These are phyloP conservation scores for Rhizopogon rudus DNA, from an alignment of 768 basidiomycete genomes.

Conservation along the genomic window DNA sequence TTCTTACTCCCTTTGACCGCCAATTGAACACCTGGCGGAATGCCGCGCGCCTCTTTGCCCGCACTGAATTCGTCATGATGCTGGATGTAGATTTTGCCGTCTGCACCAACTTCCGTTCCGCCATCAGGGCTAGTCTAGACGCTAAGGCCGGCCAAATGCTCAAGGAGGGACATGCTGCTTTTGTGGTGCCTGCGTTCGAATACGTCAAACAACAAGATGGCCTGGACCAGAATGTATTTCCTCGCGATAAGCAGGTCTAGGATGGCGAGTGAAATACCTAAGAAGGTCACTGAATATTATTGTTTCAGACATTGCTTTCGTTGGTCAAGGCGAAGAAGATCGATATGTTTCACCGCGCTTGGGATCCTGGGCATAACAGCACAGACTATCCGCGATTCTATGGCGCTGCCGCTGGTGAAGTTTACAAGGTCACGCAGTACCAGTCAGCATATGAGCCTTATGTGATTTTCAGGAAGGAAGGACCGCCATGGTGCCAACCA, in stretches of 20 bases:
- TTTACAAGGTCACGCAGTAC: slow-evolving; percentile 74
- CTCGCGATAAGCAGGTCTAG: slow-evolving; percentile 61
- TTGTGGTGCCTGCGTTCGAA: slow-evolving; percentile 87
- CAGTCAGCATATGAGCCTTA: slow-evolving; percentile 89
- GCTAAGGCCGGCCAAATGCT: slow-evolving; percentile 36
- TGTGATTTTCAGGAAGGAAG: slow-evolving; percentile 73
- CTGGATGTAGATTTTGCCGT: slow-evolving; percentile 86
- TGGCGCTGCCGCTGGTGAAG: slow-evolving; percentile 51
- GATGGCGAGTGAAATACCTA: not conserved
- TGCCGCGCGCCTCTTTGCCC: slow-evolving; percentile 75
- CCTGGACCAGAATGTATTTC: slow-evolving; percentile 52
- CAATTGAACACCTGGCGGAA: slow-evolving; percentile 93
- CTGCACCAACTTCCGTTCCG: slow-evolving; percentile 73
- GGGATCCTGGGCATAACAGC: slow-evolving; percentile 76
- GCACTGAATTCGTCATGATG: slow-evolving; percentile 86
- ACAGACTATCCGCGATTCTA: slow-evolving; percentile 75
- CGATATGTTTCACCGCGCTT: slow-evolving; percentile 73
- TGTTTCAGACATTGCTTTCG: slow-evolving; percentile 45
- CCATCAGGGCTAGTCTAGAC: slow-evolving; percentile 40
- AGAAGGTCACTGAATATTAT: not conserved
- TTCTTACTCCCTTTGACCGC: slow-evolving; percentile 74
- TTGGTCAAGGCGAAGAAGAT: slow-evolving; percentile 55
- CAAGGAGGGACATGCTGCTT: slow-evolving; percentile 55
- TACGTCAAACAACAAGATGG: slow-evolving; percentile 65
- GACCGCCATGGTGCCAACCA: slow-evolving; percentile 60